These are phyloP conservation scores for Colletotrichum tanaceti DNA, from an alignment of 2,329 filamentous ascomycete species.

Conservation along the genomic window DNA sequence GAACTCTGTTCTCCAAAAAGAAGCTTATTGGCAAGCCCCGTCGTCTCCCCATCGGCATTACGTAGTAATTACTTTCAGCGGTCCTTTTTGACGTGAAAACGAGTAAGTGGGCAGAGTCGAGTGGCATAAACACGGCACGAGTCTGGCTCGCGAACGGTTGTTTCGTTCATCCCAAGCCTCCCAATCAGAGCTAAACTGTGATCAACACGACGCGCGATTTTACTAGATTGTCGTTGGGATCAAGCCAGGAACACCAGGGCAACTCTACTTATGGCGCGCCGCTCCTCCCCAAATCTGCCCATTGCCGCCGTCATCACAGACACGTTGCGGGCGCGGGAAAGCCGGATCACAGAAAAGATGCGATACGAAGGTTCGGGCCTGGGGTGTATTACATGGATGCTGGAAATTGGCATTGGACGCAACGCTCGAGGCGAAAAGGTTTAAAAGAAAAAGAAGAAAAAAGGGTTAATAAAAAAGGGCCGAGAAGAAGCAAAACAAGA, in stretches of 20 bases:
- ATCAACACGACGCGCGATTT: not conserved
- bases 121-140: not conserved
- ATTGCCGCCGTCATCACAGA: not conserved
- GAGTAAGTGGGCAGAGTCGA: not conserved
- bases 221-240: not conserved
- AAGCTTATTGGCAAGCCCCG: slow-evolving; percentile 5
- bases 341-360: not conserved
- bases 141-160: not conserved
- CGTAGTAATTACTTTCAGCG: not conserved
- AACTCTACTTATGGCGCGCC: not conserved
- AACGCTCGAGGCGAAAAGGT: not conserved
- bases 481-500: not conserved
- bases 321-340: not conserved
- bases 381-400: too few relatives aligned
- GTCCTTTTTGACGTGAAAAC: too few relatives aligned
- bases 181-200: not conserved
- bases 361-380: not conserved
- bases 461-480: not conserved
- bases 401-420: not conserved
- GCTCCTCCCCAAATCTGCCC: not conserved
- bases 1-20: slow-evolving; percentile 20
- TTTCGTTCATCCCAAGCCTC: not conserved
- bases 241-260: not conserved
- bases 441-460: too few relatives aligned
- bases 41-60: not conserved